These are phyloP conservation scores for Tricholoma saponaceum DNA, from an alignment of 768 basidiomycete species.

Conservation along the genomic window DNA sequence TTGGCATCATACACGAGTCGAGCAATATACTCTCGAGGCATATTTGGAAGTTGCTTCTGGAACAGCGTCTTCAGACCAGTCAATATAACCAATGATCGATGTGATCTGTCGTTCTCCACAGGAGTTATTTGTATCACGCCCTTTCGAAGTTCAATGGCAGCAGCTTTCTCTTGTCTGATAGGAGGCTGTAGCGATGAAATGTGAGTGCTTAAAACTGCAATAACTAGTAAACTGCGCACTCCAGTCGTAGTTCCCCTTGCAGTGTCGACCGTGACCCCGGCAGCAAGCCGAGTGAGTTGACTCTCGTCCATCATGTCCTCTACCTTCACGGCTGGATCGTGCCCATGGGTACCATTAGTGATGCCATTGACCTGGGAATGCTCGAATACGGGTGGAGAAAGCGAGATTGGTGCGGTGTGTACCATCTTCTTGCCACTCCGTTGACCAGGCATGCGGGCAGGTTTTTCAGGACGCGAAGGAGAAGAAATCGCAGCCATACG, in stretches of 20 bases:
- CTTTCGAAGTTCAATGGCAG: conserved; percentile 73
- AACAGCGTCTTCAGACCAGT: conserved; percentile 97
- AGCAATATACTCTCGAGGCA: conserved; percentile 98
- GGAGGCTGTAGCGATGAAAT: conserved; percentile 36
- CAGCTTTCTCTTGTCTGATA: conserved; percentile 68
- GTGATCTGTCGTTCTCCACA: conserved; percentile 77
- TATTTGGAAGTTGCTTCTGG: conserved; percentile 95
- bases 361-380: conserved; percentile 35
- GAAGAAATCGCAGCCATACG: conserved; percentile 31
- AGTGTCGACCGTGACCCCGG: conserved; percentile 76
- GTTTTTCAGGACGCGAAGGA: conserved; percentile 23
- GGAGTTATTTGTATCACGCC: conserved; percentile 81
- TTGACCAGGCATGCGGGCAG: conserved; percentile 24
- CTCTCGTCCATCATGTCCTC: conserved; percentile 80
- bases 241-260: conserved; percentile 38
- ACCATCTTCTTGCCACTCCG: conserved; percentile 42
- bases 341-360: conserved; percentile 41
- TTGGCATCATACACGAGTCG: conserved; percentile 90
- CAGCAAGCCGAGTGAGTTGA: conserved; percentile 72
- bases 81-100: conserved; percentile 78
- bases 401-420: conserved; percentile 47
- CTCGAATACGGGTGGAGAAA: conserved; percentile 36
- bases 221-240: conserved; percentile 31
- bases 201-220: neutral
- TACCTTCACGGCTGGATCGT: conserved; percentile 54